A percentile compares a stretch with the other conserved stretches of the same genome.
Conservation (phyloP, 352 stramenopile genomes). For the Globisporangium cederbergense region DNA sequence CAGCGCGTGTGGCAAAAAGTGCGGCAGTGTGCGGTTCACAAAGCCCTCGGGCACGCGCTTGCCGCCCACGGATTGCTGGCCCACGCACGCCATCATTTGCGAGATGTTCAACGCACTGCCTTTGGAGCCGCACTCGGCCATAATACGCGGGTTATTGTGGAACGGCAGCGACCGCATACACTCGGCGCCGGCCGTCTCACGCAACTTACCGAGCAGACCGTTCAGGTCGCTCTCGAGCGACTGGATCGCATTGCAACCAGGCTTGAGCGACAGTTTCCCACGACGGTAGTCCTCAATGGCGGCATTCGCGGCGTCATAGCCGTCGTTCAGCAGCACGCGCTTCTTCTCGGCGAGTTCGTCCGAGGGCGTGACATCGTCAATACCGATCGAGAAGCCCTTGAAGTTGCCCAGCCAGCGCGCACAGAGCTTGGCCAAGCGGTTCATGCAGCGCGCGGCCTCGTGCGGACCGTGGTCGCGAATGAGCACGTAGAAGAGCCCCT, state of each 20-base stretch:
- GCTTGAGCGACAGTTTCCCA: constrained; percentile 93
- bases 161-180: constrained; percentile 98
- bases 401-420: constrained; percentile 97
- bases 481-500: constrained; percentile 97
- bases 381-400: constrained; percentile 98
- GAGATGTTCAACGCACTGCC: constrained; percentile 99
- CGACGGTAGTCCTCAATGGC: constrained; percentile 94
- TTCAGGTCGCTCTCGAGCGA: constrained; percentile 99
- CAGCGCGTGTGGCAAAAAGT: constrained; percentile 94
- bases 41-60: constrained; percentile 99
- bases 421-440: constrained; percentile 97
- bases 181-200: constrained; percentile 96
- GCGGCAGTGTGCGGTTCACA: constrained; percentile 96
- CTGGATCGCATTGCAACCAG: constrained; percentile 96
- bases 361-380: constrained; percentile 99
- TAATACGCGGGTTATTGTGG: constrained; percentile 97
- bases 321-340: constrained; percentile 88
- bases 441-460: constrained; percentile 96
- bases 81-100: constrained; percentile 99
- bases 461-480: constrained; percentile 93
- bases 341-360: constrained; percentile 94
- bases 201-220: constrained; percentile 96
- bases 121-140: constrained; percentile 99
- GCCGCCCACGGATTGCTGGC: constrained; percentile 97
- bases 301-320: constrained; percentile 85